Evolutionary conservation across 805 yeast species (phyloP), one percentile per base, ranked within the genome.

Genomic region (Jamesozyma rosinii): DNA sequence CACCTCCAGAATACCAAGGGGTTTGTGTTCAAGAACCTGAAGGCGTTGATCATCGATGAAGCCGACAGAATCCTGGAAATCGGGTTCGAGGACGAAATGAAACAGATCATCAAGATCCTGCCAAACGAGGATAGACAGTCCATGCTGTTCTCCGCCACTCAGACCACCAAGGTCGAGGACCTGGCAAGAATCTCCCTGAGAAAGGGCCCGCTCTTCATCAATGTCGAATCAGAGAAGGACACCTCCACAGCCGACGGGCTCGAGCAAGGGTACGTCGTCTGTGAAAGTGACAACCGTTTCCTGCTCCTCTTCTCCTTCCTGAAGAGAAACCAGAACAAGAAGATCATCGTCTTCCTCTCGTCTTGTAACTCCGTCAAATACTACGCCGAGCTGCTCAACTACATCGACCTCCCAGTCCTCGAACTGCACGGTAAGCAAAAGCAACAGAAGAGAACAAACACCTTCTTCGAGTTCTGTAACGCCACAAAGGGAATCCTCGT

Each of bases 51-150:
- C 44, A 89, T 92, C 53, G 99, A 92, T 66, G 99, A 92, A 68
- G 99, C 99, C 35, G 99, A 92, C 65, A 79, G 98, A 68, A 92
- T 92, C 54, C 72, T 92, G 60, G 98, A 94, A 65, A 88, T 89
- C 58, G 98, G 98, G 49, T 92, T 92, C 69, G 98, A 92, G 70
- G 97, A 94, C 54, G 99, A 92, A 70, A 92, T 92, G 97, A 83
- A 76, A 64, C 97, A 92, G 67, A 92, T 92, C 59, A 86, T 92
- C 58, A 86, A 82, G 66, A 86, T 94, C 49, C 71, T 92, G 57
- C 98, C 98, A 37, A 83, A 78, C 48, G 90, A 87, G 52, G 89
- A 83, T 51, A 82, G 98, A 67, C 98, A 92, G 66, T 75, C 95
- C 34, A 90, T 92, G 97, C 70, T 92, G 50, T 92, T 92, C 62